Evolutionary conservation across 2,329 filamentous ascomycete genomes (phyloP), one percentile per base, ranked within the genome.

Genomic region (Hyphodiscus sp.): DNA sequence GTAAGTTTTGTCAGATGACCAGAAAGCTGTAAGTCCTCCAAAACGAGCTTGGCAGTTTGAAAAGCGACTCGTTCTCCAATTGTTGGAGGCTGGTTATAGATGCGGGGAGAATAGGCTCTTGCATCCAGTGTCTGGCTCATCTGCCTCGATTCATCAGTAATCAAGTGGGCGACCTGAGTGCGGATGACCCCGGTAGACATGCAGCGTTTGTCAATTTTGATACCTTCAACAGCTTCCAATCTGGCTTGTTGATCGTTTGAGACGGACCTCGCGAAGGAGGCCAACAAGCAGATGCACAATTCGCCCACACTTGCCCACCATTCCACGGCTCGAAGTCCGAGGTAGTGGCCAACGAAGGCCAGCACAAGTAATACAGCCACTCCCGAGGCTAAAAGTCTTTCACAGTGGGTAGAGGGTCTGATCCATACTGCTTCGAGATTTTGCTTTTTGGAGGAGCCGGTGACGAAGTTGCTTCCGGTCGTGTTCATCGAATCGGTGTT

Each of bases 401-500:
- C 42, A 29, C 20, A n/a, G 13, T 30, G 20, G 8, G 41, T 49
- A 11, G 49, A 52, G 13, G 49, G 41, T 30, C 49, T 55, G 45
- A 55, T 55, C 41, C 47, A 52, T 38, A 55, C 46, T n/a, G 53
- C 53, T 30, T 55, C 53, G 18, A 55, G 50, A 49, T 44, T 52
- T 29, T 49, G 53, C 15, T 45, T 29, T 43, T 33, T 26, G 2
- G 20, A 38, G 16, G 45, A 20, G 45, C 49, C 41, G 18, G 49
- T 26, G 20, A 55, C 49, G 41, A 55, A 52, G 16, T 29, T 50
- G 41, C 53, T 55, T 2, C 53, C 53, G 4, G 45, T 55, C 2
- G 49, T 51, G 18, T 55, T 49, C 53, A 55, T 55, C 5, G 53
- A 55, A 43, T 55, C 53, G 11, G 50, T 49, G 20, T 55, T 55